Conservation (phyloP, 495 filamentous ascomycete species). For the Lasiosphaeris hirsuta region DNA sequence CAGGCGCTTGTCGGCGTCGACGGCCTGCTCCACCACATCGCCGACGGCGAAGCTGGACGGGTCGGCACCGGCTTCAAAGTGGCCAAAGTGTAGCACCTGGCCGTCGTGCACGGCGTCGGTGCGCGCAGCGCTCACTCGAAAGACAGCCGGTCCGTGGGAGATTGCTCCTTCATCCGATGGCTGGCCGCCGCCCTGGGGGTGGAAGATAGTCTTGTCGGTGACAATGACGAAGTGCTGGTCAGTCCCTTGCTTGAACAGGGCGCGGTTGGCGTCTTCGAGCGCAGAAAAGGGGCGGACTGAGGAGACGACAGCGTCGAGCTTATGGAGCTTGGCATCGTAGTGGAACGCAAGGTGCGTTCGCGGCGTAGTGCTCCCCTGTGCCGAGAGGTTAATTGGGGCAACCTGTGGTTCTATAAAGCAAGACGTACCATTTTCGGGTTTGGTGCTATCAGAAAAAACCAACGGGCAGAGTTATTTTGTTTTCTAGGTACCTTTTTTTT, state of each 20-base stretch:
- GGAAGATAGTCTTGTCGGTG: constrained; percentile 63
- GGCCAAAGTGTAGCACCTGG: constrained; percentile 57
- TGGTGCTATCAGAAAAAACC: too few species aligned
- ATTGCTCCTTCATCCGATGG: constrained; percentile 59
- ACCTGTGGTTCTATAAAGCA: too few species aligned
- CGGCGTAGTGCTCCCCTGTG: constrained; percentile 18
- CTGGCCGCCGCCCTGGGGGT: constrained; percentile 65
- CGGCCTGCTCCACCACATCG: constrained; percentile 43
- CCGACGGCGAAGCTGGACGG: constrained; percentile 29
- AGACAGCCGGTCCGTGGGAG: constrained; percentile 26
- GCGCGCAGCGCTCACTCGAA: constrained; percentile 51
- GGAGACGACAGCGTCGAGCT: constrained; percentile 41
- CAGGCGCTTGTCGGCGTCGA: constrained; percentile 51
- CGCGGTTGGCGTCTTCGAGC: constrained; percentile 44
- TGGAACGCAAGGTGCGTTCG: constrained; percentile 54
- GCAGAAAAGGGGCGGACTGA: constrained; percentile 42
- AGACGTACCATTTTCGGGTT: too few species aligned
- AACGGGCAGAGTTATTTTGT: too few species aligned
- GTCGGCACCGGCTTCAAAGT: constrained; percentile 28
- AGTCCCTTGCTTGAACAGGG: constrained; percentile 47
- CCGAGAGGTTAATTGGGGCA: too few species aligned
- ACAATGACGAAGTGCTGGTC: constrained; percentile 50
- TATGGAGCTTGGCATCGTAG: constrained; percentile 49
- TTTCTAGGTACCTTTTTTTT: too few species aligned
- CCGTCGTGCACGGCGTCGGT: constrained; percentile 41